phyloP scores from a whole-genome alignment of 2,329 filamentous ascomycete species.

The Verticillium isaacii region DNA sequence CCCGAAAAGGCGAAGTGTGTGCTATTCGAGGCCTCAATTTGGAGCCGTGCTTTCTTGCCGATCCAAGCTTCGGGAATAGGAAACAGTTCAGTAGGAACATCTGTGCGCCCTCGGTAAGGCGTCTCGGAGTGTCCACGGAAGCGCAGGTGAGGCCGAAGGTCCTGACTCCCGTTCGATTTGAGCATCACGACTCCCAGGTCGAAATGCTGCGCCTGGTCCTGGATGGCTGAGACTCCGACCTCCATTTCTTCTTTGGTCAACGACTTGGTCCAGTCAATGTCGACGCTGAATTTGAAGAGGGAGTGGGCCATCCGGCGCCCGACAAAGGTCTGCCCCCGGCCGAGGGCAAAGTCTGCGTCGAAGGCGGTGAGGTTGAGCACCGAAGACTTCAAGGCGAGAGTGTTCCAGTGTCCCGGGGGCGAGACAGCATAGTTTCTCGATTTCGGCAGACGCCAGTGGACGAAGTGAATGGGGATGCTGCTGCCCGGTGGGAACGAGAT shows the following conservation, averaged over 20 bases:
- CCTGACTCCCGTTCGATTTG: neutral
- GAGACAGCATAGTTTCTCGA: slow-evolving; percentile 31
- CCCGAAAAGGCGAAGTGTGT: slow-evolving; percentile 10
- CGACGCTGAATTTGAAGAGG: slow-evolving; percentile 44
- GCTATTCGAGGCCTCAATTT: slow-evolving; percentile 9
- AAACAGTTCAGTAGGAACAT: slow-evolving; percentile 2
- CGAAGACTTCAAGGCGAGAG: slow-evolving; percentile 17
- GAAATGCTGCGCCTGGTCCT: slow-evolving; percentile 48
- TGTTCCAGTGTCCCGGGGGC: slow-evolving; percentile 29
- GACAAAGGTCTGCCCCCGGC: slow-evolving; percentile 35
- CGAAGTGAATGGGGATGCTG: slow-evolving; percentile 36
- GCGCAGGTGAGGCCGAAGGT: slow-evolving; percentile 5
- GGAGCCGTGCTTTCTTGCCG: slow-evolving; percentile 4
- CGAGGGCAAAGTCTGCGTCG: slow-evolving; percentile 29
- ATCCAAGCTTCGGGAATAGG: slow-evolving; percentile 5
- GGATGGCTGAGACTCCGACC: slow-evolving; percentile 47
- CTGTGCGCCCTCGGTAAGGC: slow-evolving; percentile 5
- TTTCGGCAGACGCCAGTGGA: slow-evolving; percentile 40
- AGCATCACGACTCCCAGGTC: slow-evolving; percentile 38
- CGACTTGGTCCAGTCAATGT: slow-evolving; percentile 36
- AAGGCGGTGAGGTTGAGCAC: slow-evolving; percentile 20
- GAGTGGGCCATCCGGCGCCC: slow-evolving; percentile 50
- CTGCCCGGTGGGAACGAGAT: slow-evolving; percentile 35
- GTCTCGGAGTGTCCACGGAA: slow-evolving; percentile 14
- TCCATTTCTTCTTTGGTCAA: slow-evolving; percentile 32